Conservation (phyloP, 345 rosid genomes). For the Hirschfeldia incana region DNA sequence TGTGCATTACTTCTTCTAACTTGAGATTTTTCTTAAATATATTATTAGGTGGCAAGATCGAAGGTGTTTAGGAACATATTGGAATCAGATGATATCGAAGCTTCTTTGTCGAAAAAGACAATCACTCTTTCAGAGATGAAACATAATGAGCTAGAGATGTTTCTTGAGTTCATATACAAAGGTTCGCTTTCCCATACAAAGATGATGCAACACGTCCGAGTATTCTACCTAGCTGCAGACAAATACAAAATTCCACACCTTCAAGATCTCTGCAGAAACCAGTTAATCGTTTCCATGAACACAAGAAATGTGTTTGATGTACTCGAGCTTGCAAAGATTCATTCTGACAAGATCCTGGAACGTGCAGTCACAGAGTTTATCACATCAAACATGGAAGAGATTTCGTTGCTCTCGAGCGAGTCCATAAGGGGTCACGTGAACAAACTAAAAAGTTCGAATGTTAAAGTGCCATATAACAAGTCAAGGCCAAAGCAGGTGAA, state of each 20-base stretch:
- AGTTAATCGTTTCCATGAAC: background rate
- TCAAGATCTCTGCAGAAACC: background rate
- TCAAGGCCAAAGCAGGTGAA: background rate
- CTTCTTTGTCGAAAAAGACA: background rate
- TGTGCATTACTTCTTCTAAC: background rate
- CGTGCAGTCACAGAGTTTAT: background rate
- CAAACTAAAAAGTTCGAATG: too few relatives aligned
- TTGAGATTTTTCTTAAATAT: background rate
- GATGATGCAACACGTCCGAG: background rate
- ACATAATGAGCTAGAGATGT: background rate
- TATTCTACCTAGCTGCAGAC: background rate
- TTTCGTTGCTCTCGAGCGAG: too few relatives aligned
- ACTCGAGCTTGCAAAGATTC: background rate
- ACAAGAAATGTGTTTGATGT: background rate
- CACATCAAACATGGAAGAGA: too few relatives aligned
- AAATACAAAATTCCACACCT: background rate
- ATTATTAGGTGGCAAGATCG: background rate
- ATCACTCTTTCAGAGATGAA: background rate
- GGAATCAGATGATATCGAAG: background rate
- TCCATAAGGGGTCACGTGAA: too few relatives aligned
- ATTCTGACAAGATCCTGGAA: background rate
- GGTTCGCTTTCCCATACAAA: background rate
- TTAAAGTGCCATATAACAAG: background rate
- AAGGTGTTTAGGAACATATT: background rate
- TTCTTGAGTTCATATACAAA: background rate